Base-by-base conservation (phyloP, 2,329 filamentous ascomycete genomes). In the Ceratocystis diversiconidia region DNA sequence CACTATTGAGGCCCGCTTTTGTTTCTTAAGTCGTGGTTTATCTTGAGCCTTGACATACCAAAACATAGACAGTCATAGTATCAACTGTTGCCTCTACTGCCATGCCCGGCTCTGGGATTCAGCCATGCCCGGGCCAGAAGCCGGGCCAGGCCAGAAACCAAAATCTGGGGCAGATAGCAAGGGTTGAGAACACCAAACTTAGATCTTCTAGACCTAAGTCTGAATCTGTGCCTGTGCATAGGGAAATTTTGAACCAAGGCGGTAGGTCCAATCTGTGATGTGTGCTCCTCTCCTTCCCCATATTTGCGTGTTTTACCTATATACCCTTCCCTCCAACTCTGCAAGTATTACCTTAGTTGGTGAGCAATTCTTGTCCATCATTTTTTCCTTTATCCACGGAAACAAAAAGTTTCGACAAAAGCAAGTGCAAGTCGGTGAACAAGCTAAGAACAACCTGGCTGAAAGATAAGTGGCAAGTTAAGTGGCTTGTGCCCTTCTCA, bases 221-320 rank as follows among this genome's bases (percentile, higher is more conserved):
- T 25, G 22, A 28, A 25, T 22, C 46, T 19, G 46, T 19, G 46
- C 46, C 28, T 32, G 28, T 59, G 52, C 52, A 59, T 17, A 30
- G 28, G 52, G 22, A 59, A 59, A 15, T 1, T 15, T 7, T 36
- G 8, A 32, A 59, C 52, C 15, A 36, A 59, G 52, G 32, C 12
- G 52, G 52, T 59, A 59, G 52, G 52, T 59, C 52, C 52, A 59
- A 59, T 59, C 52, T 7, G 52, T 32, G 52, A 59, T 59, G 28
- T 59, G 52, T 25, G 28, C 28, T 22, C 10, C 5, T 50, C 10
- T 41, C 22, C 48, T 22, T 25, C n/a, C 44, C 44, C 44, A 48
- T 19, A 19, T 48, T 48, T 48, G 44, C 7, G 44, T 48, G 44
- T 36, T 32, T 32, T 32, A 15, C 22, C 19, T 28, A 8, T n/a